Evolutionary conservation across 1,284 basidiomycete species (phyloP), one percentile per base, ranked within the genome.

Genomic region (Rhodotorula sp.): DNA sequence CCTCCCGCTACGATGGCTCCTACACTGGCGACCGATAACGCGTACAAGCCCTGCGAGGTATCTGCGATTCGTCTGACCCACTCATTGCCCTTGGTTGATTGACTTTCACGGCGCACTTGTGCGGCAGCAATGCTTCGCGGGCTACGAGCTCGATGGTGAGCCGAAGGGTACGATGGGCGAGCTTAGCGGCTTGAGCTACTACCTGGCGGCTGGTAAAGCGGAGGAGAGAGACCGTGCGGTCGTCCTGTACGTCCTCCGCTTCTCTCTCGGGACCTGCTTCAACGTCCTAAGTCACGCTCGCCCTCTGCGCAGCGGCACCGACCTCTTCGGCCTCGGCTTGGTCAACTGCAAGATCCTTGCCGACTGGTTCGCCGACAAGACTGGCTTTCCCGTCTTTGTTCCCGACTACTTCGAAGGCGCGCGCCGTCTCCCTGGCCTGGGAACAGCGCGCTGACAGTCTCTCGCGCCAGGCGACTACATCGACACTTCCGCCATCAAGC

Each of bases 291-390:
- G n/a, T 54, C 2, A 50, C 31, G 2, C 44, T 22, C 15, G 4
- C 24, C 47, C 4, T 15, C 4, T 22, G 6, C 3, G 2, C 61
- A 70, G 64, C 20, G 68, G 61, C 2, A 52, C 53, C 16, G 68
- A 70, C 54, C 47, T 67, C 30, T 70, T 70, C 30, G 64, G 64
- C 9, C 31, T 70, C 24, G 64, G 60, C 2, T 37, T 70, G 9
- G 52, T 61, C 20, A 67, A 67, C 58, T n/a, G 56, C 57, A 63
- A 60, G 48, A 28, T 70, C 37, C 40, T 66, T 15, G 68, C 68
- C 11, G 68, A 70, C 48, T 44, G 44, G 31, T 51, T 69, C 26
- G 62, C 67, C 2, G 34, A 26, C 1, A 26, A 31, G 7, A 59
- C 63, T 2, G 62, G 61, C 6, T 6, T 51, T 6, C 31, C 30